A percentile compares a stretch with the other conserved stretches of the same genome.
Evolutionary conservation across 2,329 filamentous ascomycete genomes (phyloP).

Genomic region (Emergomyces orientalis): DNA sequence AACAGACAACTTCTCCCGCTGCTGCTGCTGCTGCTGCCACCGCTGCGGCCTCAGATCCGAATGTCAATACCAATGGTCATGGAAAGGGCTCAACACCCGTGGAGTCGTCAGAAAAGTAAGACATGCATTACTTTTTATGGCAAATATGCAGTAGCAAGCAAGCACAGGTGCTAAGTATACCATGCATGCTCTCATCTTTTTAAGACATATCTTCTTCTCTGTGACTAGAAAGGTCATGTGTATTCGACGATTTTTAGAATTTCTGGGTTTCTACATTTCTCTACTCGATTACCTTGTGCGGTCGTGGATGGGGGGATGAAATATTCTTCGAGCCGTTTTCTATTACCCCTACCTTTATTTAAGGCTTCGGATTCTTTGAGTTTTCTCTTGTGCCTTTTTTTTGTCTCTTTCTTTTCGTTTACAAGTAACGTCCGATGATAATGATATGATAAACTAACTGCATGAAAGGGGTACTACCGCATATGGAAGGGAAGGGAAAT

Average conservation of each 20-base stretch:
- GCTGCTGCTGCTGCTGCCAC: neutral
- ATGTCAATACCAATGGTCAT: neutral
- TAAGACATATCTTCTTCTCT: neutral
- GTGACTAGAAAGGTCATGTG: neutral
- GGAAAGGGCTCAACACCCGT: neutral
- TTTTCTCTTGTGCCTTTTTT: neutral
- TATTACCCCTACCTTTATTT: neutral
- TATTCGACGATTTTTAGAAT: neutral
- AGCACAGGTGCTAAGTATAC: neutral
- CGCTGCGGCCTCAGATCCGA: neutral
- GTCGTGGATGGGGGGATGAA: neutral
- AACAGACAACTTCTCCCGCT: neutral
- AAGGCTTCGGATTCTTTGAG: neutral
- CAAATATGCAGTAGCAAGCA: neutral
- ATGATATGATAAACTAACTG: conserved; percentile 5
- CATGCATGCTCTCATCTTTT: neutral
- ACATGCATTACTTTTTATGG: neutral
- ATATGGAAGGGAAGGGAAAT: neutral
- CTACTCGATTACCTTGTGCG: neutral
- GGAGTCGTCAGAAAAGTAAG: neutral
- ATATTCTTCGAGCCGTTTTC: neutral
- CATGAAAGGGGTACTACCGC: neutral
- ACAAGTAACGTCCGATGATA: conserved; percentile 1
- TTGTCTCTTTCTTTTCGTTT: conserved; percentile 4
- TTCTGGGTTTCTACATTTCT: neutral